These are phyloP conservation scores for Hirsutella minnesotensis DNA, from an alignment of 2,329 filamentous ascomycete genomes.

Conservation along the genomic window DNA sequence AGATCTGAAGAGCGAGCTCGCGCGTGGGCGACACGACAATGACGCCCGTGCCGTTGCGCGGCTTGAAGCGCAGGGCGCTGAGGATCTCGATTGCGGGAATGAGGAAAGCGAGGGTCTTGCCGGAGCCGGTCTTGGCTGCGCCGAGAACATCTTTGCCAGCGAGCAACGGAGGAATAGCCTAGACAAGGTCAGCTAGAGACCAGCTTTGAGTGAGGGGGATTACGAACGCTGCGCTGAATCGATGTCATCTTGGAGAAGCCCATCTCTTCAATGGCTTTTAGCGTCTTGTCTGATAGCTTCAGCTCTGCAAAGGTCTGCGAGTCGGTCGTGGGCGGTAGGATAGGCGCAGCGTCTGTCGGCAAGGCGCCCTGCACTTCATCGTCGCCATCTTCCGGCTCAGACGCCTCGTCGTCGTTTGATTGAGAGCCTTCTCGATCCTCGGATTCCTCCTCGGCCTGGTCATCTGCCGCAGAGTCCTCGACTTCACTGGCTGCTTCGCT, in stretches of 20 bases:
- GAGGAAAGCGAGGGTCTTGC: slow-evolving; percentile 90
- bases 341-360: slow-evolving; percentile 26
- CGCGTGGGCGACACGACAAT: slow-evolving; percentile 88
- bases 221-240: slow-evolving; percentile 58
- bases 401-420: slow-evolving; percentile 12
- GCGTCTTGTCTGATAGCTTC: slow-evolving; percentile 76
- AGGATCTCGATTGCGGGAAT: slow-evolving; percentile 94
- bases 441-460: slow-evolving; percentile 12
- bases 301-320: slow-evolving; percentile 69
- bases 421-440: slow-evolving; percentile 8
- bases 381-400: slow-evolving; percentile 18
- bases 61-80: slow-evolving; percentile 82
- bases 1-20: slow-evolving; percentile 91
- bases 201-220: too few species aligned
- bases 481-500: slow-evolving; percentile 13
- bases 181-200: background rate
- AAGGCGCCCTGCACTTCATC: slow-evolving; percentile 16
- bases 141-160: slow-evolving; percentile 88
- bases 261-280: slow-evolving; percentile 82
- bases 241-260: slow-evolving; percentile 92
- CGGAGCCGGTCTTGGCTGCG: slow-evolving; percentile 89
- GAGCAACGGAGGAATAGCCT: slow-evolving; percentile 73
- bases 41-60: slow-evolving; percentile 83
- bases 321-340: slow-evolving; percentile 46
- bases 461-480: slow-evolving; percentile 14